Evolutionary conservation across 1,139 yeast species (phyloP).

Genomic region (Candida glucosophila): DNA sequence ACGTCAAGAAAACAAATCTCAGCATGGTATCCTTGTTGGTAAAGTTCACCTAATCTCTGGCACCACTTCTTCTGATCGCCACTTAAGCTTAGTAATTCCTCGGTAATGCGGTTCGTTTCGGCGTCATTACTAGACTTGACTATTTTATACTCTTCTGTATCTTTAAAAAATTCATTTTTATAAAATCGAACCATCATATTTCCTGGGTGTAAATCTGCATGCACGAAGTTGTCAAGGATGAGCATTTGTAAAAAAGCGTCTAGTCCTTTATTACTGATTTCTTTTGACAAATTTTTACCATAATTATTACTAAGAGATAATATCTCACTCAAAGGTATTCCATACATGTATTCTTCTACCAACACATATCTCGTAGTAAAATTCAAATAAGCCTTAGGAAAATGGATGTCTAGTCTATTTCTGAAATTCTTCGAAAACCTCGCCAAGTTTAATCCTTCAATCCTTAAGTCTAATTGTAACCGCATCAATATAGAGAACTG

Average conservation of each 20-base stretch:
- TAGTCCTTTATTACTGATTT: constrained; percentile 77
- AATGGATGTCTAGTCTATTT: constrained; percentile 55
- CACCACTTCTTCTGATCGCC: constrained; percentile 42
- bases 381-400: constrained; percentile 68
- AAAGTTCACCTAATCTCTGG: constrained; percentile 37
- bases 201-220: constrained; percentile 95
- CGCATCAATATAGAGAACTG: constrained; percentile 83
- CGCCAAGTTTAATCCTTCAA: constrained; percentile 75
- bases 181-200: constrained; percentile 79
- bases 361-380: constrained; percentile 66
- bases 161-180: constrained; percentile 38
- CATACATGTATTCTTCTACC: constrained; percentile 80
- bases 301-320: constrained; percentile 35
- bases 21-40: constrained; percentile 64
- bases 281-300: constrained; percentile 54
- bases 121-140: constrained; percentile 36
- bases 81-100: constrained; percentile 31
- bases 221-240: constrained; percentile 85
- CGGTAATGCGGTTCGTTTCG: constrained; percentile 42
- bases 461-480: constrained; percentile 78
- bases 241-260: constrained; percentile 92
- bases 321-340: constrained; percentile 71
- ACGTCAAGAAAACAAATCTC: constrained; percentile 89
- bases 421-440: constrained; percentile 60
- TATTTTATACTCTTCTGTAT: constrained; percentile 39